phyloP scores from a whole-genome alignment of 345 rosid species.

The Acer yangbiense region DNA sequence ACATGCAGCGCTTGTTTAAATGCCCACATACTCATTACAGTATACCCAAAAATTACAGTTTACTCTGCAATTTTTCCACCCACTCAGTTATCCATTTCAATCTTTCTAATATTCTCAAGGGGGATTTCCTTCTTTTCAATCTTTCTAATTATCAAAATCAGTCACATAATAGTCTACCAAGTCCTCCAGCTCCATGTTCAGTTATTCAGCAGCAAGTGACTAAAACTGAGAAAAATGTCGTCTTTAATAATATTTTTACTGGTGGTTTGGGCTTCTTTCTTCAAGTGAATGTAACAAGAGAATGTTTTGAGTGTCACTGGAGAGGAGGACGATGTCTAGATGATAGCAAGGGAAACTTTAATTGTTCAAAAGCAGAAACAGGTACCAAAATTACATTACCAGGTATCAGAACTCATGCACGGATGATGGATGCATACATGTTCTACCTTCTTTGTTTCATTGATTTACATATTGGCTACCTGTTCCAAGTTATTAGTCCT shows the following conservation, averaged over 20 bases:
- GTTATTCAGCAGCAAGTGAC: constrained; percentile 22
- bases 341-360: neutral
- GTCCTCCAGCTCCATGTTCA: constrained; percentile 24
- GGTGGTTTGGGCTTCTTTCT: neutral
- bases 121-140: too few species aligned
- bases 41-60: neutral
- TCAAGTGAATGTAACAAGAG: neutral
- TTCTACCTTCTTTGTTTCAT: neutral
- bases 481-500: too few species aligned
- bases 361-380: neutral
- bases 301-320: neutral
- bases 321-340: neutral
- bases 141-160: too few species aligned
- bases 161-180: too few species aligned
- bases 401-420: neutral
- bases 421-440: neutral
- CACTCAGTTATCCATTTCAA: too few species aligned
- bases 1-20: constrained; percentile 20
- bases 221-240: neutral
- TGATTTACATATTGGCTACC: too few species aligned
- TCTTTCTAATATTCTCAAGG: too few species aligned
- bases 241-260: neutral
- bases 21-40: constrained; percentile 17
- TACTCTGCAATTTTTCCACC: neutral
- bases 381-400: neutral